A percentile compares a stretch with the other conserved stretches of the same genome.
Evolutionary conservation across 208 protist genomes (phyloP).

Genomic region (Perkinsela sp.): DNA sequence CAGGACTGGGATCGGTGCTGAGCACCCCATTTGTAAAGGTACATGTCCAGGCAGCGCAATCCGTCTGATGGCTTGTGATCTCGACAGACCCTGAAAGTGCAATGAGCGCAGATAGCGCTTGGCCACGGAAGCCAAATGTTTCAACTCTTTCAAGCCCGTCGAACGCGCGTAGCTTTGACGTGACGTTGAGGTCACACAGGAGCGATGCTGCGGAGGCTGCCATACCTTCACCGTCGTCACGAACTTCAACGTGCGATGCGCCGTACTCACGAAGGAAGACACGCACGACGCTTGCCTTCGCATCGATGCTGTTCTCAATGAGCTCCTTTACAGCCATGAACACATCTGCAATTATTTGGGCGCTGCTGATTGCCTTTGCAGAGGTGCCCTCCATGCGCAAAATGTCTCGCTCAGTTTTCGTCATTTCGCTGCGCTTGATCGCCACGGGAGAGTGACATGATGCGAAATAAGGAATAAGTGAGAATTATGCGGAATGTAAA

Average conservation of each 20-base stretch:
- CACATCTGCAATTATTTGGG: slow-evolving; percentile 46
- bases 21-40: not conserved
- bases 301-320: slow-evolving; percentile 54
- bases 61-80: not conserved
- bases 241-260: slow-evolving; percentile 25
- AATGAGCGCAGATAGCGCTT: slow-evolving; percentile 21
- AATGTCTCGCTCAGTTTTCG: slow-evolving; percentile 9
- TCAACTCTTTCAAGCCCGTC: slow-evolving; percentile 19
- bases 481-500: no score
- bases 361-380: slow-evolving; percentile 30
- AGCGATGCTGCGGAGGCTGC: slow-evolving; percentile 7
- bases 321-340: slow-evolving; percentile 51
- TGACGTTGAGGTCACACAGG: slow-evolving; percentile 10
- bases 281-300: slow-evolving; percentile 16
- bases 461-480: no score
- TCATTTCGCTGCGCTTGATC: no score
- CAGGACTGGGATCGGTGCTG: not conserved
- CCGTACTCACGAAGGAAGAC: slow-evolving; percentile 30
- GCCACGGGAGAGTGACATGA: no score
- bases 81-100: not conserved
- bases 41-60: not conserved
- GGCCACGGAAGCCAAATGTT: slow-evolving; percentile 83
- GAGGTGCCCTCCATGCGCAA: slow-evolving; percentile 31
- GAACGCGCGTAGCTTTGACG: slow-evolving; percentile 32
- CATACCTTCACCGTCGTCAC: slow-evolving; percentile 48